phyloP scores from a whole-genome alignment of 2,329 filamentous ascomycete genomes.

The Ophiostoma sp. region DNA sequence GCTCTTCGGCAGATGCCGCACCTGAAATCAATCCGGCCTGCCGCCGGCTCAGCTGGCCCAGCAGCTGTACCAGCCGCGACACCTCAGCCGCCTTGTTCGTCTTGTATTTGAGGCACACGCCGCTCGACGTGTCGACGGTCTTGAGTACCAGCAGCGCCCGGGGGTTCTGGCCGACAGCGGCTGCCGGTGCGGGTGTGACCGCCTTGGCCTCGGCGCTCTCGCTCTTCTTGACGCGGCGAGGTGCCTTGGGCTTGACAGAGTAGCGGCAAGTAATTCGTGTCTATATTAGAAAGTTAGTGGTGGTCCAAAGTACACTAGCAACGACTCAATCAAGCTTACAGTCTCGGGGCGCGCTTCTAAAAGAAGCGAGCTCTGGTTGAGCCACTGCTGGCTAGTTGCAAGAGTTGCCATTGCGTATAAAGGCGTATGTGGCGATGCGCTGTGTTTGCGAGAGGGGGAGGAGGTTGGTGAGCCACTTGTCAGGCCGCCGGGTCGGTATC shows the following conservation, averaged over 20 bases:
- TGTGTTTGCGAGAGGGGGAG: background rate
- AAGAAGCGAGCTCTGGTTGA: conserved; percentile 78
- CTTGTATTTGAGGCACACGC: conserved; percentile 81
- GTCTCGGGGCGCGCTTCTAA: conserved; percentile 79
- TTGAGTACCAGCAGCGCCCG: conserved; percentile 74
- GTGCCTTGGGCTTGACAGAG: conserved; percentile 53
- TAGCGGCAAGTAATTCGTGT: conserved; percentile 91
- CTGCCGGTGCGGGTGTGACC: conserved; percentile 26
- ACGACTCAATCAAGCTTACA: conserved; percentile 46
- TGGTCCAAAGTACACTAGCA: background rate
- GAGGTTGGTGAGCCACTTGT: background rate
- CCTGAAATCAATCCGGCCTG: conserved; percentile 52
- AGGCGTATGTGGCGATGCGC: background rate
- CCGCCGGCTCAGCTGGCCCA: conserved; percentile 69
- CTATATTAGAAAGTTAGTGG: conserved; percentile 41
- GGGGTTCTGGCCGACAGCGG: conserved; percentile 37
- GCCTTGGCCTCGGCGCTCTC: conserved; percentile 25
- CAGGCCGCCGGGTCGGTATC: background rate
- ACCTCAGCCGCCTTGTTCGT: conserved; percentile 91
- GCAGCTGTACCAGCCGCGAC: conserved; percentile 66
- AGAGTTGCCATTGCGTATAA: conserved; percentile 66
- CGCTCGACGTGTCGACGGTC: conserved; percentile 78
- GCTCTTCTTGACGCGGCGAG: conserved; percentile 25
- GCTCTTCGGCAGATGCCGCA: conserved; percentile 40
- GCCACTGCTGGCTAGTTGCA: conserved; percentile 80